Base-by-base conservation (phyloP, 2,329 filamentous ascomycete species). In the Fusarium ramigenum region DNA sequence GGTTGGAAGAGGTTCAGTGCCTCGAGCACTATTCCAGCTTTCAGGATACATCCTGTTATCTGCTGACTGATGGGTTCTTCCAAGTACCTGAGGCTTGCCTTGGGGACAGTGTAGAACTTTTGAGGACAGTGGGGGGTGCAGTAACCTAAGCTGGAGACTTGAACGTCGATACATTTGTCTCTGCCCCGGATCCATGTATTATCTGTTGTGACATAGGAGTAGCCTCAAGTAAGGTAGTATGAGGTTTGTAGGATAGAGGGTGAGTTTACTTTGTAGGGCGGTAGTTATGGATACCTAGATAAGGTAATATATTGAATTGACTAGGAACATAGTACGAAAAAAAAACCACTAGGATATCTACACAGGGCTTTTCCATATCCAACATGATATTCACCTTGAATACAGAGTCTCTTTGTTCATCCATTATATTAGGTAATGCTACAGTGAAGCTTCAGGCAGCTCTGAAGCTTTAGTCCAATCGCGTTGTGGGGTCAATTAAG, bases 111-210 rank as follows among this genome's bases (percentile, higher is more conserved):
- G 42, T 53, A 49, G 23, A 46, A 34, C 46, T 46, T 43, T 30
- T 63, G 54, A 75, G 61, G 63, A 34, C 63, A 64, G 77, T 50
- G 76, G 80, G 79, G 81, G 79, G 70, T 62, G 60, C 40, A 53
- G 30, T 60, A 37, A 64, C 61, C 79, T 78, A 72, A 73, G 77
- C 76, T 74, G 81, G 82, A 83, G 76, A 80, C 80, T 80, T 81
- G 78, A 79, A 73, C 74, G 78, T 83, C 82, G 84, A 84, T 79
- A 86, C 84, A 86, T 84, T 78, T 52, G 40, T 61, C n/a, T 64
- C n/a, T 37, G 23, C 11, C 16, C 21, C 30, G 18, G 8, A 36
- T 16, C 25, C 11, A 49, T 49, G 8, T n/a, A 15, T 36, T 30
- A 18, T 42, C 7, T 25, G 19, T 37, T 30, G 23, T 37, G 44